Conservation (phyloP, 257 asterid species). For the Solanum arcanum region DNA sequence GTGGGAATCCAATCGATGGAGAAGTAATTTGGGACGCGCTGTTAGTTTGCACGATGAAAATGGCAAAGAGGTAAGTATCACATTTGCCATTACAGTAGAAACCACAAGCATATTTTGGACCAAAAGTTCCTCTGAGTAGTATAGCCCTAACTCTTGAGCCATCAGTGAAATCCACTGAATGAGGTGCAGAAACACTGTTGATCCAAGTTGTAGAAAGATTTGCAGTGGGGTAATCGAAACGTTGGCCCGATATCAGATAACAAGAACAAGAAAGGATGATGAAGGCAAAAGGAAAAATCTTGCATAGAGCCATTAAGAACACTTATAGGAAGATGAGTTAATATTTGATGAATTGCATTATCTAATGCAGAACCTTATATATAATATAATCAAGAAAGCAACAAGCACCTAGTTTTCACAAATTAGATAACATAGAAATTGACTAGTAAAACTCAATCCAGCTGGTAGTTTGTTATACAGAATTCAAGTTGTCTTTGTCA, state of each 20-base stretch:
- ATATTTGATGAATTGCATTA: neutral
- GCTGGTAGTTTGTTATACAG: neutral
- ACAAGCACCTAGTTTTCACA: neutral
- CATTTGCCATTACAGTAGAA: neutral
- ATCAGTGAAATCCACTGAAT: neutral
- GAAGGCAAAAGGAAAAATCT: neutral
- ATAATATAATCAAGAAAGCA: neutral
- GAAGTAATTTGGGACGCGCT: neutral
- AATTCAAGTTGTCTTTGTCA: neutral
- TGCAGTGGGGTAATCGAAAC: neutral
- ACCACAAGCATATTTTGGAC: slow-evolving; percentile 3
- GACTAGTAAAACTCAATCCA: neutral
- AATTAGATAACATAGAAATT: neutral
- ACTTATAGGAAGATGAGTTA: neutral
- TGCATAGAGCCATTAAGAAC: neutral
- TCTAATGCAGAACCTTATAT: neutral
- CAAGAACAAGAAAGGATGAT: neutral
- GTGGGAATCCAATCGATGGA: neutral
- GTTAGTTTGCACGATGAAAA: neutral
- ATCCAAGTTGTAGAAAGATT: slow-evolving; percentile 10
- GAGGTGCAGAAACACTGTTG: neutral
- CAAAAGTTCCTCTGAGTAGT: neutral
- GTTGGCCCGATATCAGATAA: neutral
- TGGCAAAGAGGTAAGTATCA: slow-evolving; percentile 1
- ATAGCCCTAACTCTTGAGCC: neutral